These are phyloP conservation scores for Polyporus arcularius DNA, from an alignment of 768 basidiomycete species.

Conservation along the genomic window DNA sequence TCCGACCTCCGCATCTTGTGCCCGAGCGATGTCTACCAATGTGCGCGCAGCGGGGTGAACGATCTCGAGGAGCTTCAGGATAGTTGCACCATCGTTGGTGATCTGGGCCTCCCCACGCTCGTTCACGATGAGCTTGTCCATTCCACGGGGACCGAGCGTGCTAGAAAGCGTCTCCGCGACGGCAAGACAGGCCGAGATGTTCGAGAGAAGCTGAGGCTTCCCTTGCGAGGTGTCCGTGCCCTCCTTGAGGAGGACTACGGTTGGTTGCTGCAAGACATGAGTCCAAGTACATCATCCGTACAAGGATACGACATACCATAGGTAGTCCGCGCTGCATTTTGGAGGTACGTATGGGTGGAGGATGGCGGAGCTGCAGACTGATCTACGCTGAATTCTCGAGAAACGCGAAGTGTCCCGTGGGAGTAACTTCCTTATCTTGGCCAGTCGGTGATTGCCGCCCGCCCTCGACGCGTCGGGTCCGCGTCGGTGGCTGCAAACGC, in stretches of 20 bases:
- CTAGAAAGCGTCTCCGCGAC: constrained; percentile 89
- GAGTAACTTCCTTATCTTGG: constrained; percentile 4
- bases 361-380: background rate
- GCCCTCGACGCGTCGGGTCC: constrained; percentile 21
- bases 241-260: constrained; percentile 93
- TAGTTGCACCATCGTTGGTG: constrained; percentile 99
- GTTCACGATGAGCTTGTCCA: constrained; percentile 97
- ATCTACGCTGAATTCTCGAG: constrained; percentile 9
- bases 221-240: constrained; percentile 97
- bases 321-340: constrained; percentile 85
- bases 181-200: constrained; percentile 95
- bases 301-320: constrained; percentile 52
- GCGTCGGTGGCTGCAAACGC: constrained; percentile 27
- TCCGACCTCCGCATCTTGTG: constrained; percentile 97
- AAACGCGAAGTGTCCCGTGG: constrained; percentile 7
- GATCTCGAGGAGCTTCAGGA: constrained; percentile 95
- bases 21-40: constrained; percentile 97
- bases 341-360: background rate
- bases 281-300: background rate
- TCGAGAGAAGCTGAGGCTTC: constrained; percentile 87
- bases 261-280: constrained; percentile 75
- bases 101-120: constrained; percentile 96
- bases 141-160: constrained; percentile 96
- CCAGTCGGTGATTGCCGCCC: constrained; percentile 5
- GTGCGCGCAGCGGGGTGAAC: constrained; percentile 97